A percentile compares a stretch with the other conserved stretches of the same genome.
phyloP scores from a whole-genome alignment of 2,329 filamentous ascomycete species.

The Aspergillus ustus region DNA sequence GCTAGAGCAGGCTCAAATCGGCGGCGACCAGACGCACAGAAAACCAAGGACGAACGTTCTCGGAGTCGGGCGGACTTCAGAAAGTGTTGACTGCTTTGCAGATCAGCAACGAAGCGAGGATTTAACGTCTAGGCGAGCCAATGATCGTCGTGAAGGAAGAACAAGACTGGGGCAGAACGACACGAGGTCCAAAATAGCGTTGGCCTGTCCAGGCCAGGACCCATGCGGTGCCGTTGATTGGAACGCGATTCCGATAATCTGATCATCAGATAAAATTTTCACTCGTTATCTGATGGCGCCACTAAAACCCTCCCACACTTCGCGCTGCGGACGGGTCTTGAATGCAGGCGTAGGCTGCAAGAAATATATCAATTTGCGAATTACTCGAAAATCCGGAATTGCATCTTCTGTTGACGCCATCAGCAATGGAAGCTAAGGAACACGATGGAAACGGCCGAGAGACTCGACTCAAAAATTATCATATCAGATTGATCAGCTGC shows the following conservation, averaged over 20 bases:
- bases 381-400: neutral
- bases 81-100: neutral
- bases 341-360: neutral
- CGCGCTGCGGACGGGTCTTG: neutral
- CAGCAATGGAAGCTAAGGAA: neutral
- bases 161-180: neutral
- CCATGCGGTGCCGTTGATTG: constrained; percentile 8
- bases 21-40: neutral
- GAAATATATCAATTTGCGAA: neutral
- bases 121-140: neutral
- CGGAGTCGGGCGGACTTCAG: neutral
- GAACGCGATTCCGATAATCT: constrained; percentile 24
- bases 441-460: neutral
- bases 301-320: constrained; percentile 11
- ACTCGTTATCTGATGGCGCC: constrained; percentile 31
- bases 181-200: constrained; percentile 8
- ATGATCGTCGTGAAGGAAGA: neutral
- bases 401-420: neutral
- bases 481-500: constrained; percentile 13
- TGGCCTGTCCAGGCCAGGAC: neutral
- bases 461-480: neutral
- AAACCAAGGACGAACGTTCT: neutral
- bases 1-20: constrained; percentile 1
- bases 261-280: constrained; percentile 33
- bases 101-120: constrained; percentile 2